Evolutionary conservation across 2,329 filamentous ascomycete genomes (phyloP).

Genomic region (Sordariomycetes sp.): DNA sequence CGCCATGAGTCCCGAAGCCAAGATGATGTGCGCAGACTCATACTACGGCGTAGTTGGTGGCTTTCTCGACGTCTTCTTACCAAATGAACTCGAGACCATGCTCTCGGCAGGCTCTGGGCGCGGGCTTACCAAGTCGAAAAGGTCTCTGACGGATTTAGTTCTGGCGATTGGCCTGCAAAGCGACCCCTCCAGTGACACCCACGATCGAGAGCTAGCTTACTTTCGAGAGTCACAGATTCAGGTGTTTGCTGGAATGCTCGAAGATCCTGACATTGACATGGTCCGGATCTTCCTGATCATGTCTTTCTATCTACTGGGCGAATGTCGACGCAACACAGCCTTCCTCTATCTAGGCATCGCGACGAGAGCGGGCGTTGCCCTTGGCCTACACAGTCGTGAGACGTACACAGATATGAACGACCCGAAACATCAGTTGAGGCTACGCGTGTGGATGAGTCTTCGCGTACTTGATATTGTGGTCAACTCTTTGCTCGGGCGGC

Average conservation of each 20-base stretch:
- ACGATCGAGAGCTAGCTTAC: slow-evolving; percentile 22
- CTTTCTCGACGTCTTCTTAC: slow-evolving; percentile 20
- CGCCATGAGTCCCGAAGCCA: slow-evolving; percentile 10
- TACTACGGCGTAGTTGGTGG: slow-evolving; percentile 18
- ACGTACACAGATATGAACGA: slow-evolving; percentile 14
- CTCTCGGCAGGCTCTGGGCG: slow-evolving; percentile 8
- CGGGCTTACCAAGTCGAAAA: slow-evolving; percentile 3
- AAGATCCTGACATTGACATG: slow-evolving; percentile 43
- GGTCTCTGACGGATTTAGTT: slow-evolving; percentile 26
- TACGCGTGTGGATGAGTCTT: slow-evolving; percentile 26
- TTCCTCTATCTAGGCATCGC: slow-evolving; percentile 57
- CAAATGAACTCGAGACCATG: slow-evolving; percentile 15
- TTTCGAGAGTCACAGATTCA: slow-evolving; percentile 37
- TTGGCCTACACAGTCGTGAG: slow-evolving; percentile 40
- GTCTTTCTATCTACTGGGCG: slow-evolving; percentile 50
- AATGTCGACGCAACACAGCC: slow-evolving; percentile 48
- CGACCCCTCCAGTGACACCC: slow-evolving; percentile 14
- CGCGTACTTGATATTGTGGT: slow-evolving; percentile 27
- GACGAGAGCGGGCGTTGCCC: slow-evolving; percentile 43
- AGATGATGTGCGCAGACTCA: slow-evolving; percentile 7
- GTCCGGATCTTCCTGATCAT: slow-evolving; percentile 44
- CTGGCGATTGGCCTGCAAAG: slow-evolving; percentile 45
- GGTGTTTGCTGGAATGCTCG: slow-evolving; percentile 40
- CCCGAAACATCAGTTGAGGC: slow-evolving; percentile 9
- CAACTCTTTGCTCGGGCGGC: slow-evolving; percentile 26